phyloP scores from a whole-genome alignment of 257 asterid genomes.

The Scutellaria baicalensis region DNA sequence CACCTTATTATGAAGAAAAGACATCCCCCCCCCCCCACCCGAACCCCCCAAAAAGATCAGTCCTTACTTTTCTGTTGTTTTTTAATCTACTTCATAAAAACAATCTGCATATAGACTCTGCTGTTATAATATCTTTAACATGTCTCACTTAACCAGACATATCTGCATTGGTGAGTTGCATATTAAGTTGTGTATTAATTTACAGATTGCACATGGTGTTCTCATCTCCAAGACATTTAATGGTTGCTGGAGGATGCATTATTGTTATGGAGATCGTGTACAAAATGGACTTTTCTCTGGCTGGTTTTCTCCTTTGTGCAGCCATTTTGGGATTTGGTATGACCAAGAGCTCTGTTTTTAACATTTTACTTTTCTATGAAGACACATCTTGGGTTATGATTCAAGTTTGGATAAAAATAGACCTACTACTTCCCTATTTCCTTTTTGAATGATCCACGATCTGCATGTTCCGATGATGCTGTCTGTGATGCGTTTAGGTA shows the following conservation, averaged over 20 bases:
- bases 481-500: neutral
- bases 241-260: conserved; percentile 90
- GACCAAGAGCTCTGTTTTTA: conserved; percentile 10
- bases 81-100: neutral
- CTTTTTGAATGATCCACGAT: neutral
- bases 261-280: conserved; percentile 79
- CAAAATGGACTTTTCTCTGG: conserved; percentile 87
- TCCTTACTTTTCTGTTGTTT: neutral
- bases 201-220: conserved; percentile 95
- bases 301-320: conserved; percentile 73
- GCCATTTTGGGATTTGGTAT: conserved; percentile 79
- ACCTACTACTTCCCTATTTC: neutral
- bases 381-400: neutral
- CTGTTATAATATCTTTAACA: neutral
- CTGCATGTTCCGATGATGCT: neutral
- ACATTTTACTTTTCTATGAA: neutral
- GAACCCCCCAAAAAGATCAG: neutral
- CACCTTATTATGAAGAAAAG: neutral
- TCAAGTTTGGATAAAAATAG: neutral
- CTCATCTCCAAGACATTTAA: conserved; percentile 94
- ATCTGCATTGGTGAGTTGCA: neutral
- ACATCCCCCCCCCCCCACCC: neutral
- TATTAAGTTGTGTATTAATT: conserved; percentile 5
- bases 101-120: neutral
- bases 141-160: neutral